These are phyloP conservation scores for Ceriops zippeliana DNA, from an alignment of 345 rosid species.

Conservation along the genomic window DNA sequence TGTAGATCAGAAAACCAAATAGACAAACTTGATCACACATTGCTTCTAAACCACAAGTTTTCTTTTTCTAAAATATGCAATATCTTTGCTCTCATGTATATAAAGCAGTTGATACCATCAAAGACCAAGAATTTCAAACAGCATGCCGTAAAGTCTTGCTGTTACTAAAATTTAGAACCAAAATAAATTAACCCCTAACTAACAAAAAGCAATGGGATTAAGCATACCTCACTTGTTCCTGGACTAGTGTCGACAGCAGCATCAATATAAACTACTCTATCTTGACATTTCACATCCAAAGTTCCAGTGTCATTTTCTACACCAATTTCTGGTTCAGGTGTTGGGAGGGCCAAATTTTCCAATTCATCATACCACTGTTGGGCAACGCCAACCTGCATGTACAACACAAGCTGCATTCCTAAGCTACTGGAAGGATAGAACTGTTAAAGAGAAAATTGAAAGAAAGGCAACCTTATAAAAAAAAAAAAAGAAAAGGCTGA, in stretches of 20 bases:
- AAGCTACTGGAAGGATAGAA: constrained; percentile 11
- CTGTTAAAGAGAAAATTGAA: not conserved
- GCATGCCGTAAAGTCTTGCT: not conserved
- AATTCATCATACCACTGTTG: constrained; percentile 92
- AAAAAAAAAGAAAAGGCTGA: not conserved
- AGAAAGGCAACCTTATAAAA: not conserved
- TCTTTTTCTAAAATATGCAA: too few species aligned
- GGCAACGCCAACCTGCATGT: constrained; percentile 70
- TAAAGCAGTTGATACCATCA: too few species aligned
- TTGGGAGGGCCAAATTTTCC: constrained; percentile 69
- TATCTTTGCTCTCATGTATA: too few species aligned
- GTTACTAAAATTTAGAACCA: not conserved
- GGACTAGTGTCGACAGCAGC: constrained; percentile 73
- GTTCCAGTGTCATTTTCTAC: constrained; percentile 39
- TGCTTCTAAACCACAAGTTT: too few species aligned
- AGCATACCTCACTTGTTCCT: constrained; percentile 79
- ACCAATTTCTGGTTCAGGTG: constrained; percentile 38
- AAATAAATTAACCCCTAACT: not conserved
- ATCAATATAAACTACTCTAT: constrained; percentile 45
- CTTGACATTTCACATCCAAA: constrained; percentile 30
- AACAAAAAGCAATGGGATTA: not conserved
- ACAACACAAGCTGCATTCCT: constrained; percentile 13
- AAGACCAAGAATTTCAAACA: not conserved
- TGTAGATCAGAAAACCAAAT: not conserved
- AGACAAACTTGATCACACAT: too few species aligned